These are phyloP conservation scores for Lactifluus volemus DNA, from an alignment of 768 basidiomycete species.

Conservation along the genomic window DNA sequence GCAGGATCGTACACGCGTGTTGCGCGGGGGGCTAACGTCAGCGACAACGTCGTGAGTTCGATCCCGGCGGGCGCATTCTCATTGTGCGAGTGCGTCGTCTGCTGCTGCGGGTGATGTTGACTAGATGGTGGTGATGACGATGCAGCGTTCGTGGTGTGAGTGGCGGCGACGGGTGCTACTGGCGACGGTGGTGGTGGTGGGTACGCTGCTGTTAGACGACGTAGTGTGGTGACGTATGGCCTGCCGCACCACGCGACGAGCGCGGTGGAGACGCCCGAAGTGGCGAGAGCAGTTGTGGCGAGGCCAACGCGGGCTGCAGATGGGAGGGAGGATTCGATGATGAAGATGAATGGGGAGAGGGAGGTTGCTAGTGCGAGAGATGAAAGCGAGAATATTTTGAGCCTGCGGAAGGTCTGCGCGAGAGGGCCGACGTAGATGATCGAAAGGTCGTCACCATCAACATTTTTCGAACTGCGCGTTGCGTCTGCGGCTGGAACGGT, in stretches of 20 bases:
- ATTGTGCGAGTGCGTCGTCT: slow-evolving; percentile 18
- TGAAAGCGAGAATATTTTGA: slow-evolving; percentile 78
- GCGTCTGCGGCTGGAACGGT: neutral
- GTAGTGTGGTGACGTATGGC: slow-evolving; percentile 65
- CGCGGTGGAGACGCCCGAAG: slow-evolving; percentile 64
- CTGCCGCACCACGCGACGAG: slow-evolving; percentile 64
- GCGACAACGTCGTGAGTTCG: slow-evolving; percentile 61
- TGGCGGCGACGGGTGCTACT: slow-evolving; percentile 11
- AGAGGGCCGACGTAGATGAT: slow-evolving; percentile 64
- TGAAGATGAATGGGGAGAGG: slow-evolving; percentile 72
- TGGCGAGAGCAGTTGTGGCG: slow-evolving; percentile 60
- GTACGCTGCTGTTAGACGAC: slow-evolving; percentile 28
- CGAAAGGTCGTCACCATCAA: slow-evolving; percentile 23
- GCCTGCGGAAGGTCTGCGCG: slow-evolving; percentile 57
- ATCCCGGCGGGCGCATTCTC: slow-evolving; percentile 37
- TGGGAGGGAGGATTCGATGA: slow-evolving; percentile 72
- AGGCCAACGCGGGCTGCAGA: slow-evolving; percentile 57
- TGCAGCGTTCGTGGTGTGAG: slow-evolving; percentile 20
- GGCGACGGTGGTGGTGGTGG: neutral
- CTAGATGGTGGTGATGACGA: neutral
- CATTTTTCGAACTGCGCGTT: neutral
- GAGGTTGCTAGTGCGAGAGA: slow-evolving; percentile 62
- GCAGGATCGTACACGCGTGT: slow-evolving; percentile 71
- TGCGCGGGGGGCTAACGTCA: slow-evolving; percentile 48
- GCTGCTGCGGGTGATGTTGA: slow-evolving; percentile 23